Evolutionary conservation across 106 monocot species (phyloP).

Genomic region (Apostasia shenzhenica): DNA sequence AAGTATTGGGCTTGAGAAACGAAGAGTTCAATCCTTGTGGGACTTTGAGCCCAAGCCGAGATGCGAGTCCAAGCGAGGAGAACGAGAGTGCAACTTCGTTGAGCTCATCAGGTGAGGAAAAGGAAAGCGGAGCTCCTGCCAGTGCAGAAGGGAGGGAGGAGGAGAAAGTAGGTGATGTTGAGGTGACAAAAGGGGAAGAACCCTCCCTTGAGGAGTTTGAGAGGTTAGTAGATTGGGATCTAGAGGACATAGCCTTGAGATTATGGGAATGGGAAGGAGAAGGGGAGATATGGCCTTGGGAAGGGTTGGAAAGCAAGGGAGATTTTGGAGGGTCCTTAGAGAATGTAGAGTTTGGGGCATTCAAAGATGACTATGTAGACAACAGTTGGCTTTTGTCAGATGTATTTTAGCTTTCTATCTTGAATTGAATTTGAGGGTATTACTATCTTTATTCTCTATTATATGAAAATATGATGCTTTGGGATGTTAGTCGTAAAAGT

Average conservation of each 20-base stretch:
- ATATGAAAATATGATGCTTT: too few relatives aligned
- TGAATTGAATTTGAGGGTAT: too few relatives aligned
- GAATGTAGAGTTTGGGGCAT: not conserved
- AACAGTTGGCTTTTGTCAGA: conserved; percentile 6
- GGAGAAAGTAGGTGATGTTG: not conserved
- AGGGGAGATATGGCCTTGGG: not conserved
- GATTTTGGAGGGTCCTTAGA: not conserved
- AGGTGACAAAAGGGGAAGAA: not conserved
- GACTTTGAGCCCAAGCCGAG: not conserved
- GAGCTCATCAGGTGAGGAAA: not conserved
- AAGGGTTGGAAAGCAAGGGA: not conserved
- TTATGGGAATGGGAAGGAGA: conserved; percentile 5
- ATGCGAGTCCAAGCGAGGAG: not conserved
- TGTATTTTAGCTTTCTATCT: too few relatives aligned
- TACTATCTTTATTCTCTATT: too few relatives aligned
- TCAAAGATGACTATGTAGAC: not conserved
- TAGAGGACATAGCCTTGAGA: conserved; percentile 4
- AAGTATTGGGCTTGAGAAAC: not conserved
- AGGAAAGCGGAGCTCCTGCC: too few relatives aligned
- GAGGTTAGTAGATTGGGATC: conserved; percentile 8
- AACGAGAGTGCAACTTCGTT: not conserved
- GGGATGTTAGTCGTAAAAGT: too few relatives aligned
- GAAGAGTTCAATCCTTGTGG: not conserved
- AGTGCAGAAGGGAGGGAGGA: not conserved
- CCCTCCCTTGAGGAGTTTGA: not conserved